Evolutionary conservation across 2,329 filamentous ascomycete genomes (phyloP).

Genomic region (Ampelomyces quisqualis): DNA sequence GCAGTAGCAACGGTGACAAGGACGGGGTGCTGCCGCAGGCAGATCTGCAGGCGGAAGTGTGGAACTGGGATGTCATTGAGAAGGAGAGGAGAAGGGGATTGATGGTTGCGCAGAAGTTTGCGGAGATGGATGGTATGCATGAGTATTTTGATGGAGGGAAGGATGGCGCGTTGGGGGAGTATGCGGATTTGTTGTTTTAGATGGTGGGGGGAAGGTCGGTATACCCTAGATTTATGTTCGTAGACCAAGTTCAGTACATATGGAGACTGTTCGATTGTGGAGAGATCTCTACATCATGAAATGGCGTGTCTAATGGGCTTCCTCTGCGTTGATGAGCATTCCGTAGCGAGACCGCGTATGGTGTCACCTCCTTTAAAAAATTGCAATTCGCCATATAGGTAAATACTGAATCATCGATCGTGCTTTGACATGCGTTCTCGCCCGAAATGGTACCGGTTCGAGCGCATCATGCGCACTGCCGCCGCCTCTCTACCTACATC

Average conservation of each 20-base stretch:
- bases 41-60: constrained; percentile 46
- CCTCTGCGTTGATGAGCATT: too few species aligned
- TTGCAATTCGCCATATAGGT: too few species aligned
- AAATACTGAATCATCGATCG: too few species aligned
- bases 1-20: constrained; percentile 8
- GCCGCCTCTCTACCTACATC: too few species aligned
- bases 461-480: too few species aligned
- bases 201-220: background rate
- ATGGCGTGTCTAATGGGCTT: too few species aligned
- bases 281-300: too few species aligned
- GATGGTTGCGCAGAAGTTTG: constrained; percentile 57
- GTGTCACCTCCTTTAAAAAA: too few species aligned
- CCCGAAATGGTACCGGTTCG: too few species aligned
- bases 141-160: constrained; percentile 51
- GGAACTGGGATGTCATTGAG: constrained; percentile 64
- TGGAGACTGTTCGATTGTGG: too few species aligned
- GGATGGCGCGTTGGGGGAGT: constrained; percentile 49
- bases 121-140: constrained; percentile 55
- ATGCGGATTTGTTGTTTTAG: constrained; percentile 40
- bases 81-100: constrained; percentile 58
- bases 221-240: constrained; percentile 7
- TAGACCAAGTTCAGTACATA: background rate
- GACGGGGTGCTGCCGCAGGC: constrained; percentile 30
- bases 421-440: too few species aligned
- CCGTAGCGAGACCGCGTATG: too few species aligned